Evolutionary conservation across 1,139 yeast species (phyloP).

Genomic region (Kazachstania sp.): DNA sequence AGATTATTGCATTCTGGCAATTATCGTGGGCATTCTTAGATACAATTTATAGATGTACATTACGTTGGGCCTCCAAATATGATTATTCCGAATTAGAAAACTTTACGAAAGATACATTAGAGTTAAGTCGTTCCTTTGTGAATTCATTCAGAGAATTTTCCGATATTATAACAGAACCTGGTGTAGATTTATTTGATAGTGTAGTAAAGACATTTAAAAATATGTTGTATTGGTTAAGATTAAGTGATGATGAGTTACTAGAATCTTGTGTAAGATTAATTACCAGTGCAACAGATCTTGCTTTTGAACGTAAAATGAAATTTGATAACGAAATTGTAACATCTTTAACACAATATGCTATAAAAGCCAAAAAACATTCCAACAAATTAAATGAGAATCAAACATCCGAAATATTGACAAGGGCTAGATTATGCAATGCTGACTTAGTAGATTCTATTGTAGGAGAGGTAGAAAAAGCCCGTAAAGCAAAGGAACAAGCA

Average conservation of each 20-base stretch:
- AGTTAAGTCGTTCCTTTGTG: conserved; percentile 60
- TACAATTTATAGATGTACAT: conserved; percentile 58
- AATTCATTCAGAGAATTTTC: conserved; percentile 54
- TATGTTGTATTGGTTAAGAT: conserved; percentile 69
- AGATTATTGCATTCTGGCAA: conserved; percentile 48
- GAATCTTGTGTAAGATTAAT: conserved; percentile 69
- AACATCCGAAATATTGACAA: conserved; percentile 45
- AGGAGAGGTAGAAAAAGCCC: conserved; percentile 38
- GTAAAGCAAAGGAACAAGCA: conserved; percentile 24
- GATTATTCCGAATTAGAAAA: conserved; percentile 55
- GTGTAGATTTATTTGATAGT: conserved; percentile 31
- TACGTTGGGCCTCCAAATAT: conserved; percentile 63
- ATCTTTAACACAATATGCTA: conserved; percentile 53
- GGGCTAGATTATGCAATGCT: conserved; percentile 48
- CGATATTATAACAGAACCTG: conserved; percentile 32
- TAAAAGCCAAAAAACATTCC: conserved; percentile 55
- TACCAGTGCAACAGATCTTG: conserved; percentile 56
- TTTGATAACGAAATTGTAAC: conserved; percentile 45
- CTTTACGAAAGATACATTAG: conserved; percentile 80
- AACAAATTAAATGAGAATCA: conserved; percentile 57
- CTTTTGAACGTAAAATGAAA: conserved; percentile 42
- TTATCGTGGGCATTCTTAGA: conserved; percentile 62
- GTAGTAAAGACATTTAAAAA: conserved; percentile 42
- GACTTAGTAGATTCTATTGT: conserved; percentile 46
- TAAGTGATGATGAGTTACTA: conserved; percentile 69